phyloP scores from a whole-genome alignment of 148 eudicot species.

The Rhododendron molle region DNA sequence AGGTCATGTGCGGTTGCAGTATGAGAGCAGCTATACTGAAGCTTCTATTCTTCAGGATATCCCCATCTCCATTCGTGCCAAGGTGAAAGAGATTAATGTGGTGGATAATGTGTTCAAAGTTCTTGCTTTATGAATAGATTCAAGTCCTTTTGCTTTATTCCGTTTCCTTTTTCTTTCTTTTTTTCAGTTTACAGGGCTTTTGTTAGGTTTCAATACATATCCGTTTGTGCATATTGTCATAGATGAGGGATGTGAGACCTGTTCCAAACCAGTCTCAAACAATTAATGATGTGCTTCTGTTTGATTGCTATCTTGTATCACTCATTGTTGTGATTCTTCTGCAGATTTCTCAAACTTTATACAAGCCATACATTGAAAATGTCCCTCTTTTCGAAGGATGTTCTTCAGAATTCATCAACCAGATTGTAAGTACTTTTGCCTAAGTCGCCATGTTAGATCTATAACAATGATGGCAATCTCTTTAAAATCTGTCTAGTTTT shows the following conservation, averaged over 20 bases:
- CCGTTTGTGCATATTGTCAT: background rate
- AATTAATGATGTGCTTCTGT: too few species aligned
- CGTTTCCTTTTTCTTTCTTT: background rate
- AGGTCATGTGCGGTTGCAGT: constrained; percentile 63
- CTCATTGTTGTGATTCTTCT: constrained; percentile 16
- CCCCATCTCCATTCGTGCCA: constrained; percentile 70
- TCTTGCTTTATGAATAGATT: background rate
- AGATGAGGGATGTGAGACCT: background rate
- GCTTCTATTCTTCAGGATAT: constrained; percentile 57
- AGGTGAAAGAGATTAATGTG: constrained; percentile 30
- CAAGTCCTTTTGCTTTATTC: background rate
- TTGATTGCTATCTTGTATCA: background rate
- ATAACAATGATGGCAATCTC: background rate
- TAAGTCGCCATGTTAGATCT: background rate
- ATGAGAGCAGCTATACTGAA: constrained; percentile 72
- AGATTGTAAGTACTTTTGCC: constrained; percentile 58
- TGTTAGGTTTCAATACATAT: background rate
- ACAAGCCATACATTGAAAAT: constrained; percentile 47
- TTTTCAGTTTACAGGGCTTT: background rate
- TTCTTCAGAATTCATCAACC: constrained; percentile 79
- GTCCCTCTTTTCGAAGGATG: constrained; percentile 75
- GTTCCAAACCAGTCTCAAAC: background rate
- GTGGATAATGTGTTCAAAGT: background rate
- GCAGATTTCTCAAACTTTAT: constrained; percentile 79
- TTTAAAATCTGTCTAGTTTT: constrained; percentile 16